Base-by-base conservation (phyloP, 495 filamentous ascomycete genomes). In the Bacidia gigantensis region DNA sequence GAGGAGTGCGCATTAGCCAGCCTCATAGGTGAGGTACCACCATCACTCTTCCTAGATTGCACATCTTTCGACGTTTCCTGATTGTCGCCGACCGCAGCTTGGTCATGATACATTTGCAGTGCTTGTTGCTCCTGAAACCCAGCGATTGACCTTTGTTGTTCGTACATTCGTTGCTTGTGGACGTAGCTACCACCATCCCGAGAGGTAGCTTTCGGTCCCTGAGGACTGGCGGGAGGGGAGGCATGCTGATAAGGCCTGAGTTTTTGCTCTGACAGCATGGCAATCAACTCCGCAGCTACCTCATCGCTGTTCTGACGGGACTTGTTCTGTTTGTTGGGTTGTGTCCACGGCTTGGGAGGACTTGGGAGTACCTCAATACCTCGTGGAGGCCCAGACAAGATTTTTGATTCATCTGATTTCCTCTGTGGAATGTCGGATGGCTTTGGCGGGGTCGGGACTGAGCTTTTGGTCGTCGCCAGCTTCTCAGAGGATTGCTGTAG, bases 101-200 rank as follows among this genome's bases (percentile, higher is more conserved):
- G 47, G 32, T 53, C 50, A 39, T 57, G 52, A 32, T 42, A 53
- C 12, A 50, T 40, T 20, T 42, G 49, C 14, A 61, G 49, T 10
- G 59, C 60, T 51, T 57, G 51, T 43, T 62, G 53, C 20, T 60
- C 60, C 51, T 62, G 52, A 51, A 53, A 62, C 11, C 60, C 55
- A 29, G 60, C 60, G 22, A 62, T 59, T 2, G 57, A 62, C 11
- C 41, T 54, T 39, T 62, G 60, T 46, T 62, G 60, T 32, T 62
- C 57, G 23, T 62, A 57, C 60, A 62, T 62, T 17, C 60, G 60
- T 35, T 62, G 60, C 43, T 60, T 59, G 50, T 62, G 60, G 10
- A 62, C 60, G 39, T 62, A 62, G 60, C 60, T 62, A 39, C 52
- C 58, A 20, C 60, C 60, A 29, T 62, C 60, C 32, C 43, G 26